phyloP scores from a whole-genome alignment of 805 yeast genomes.

The Starmerella potacharoeniae region DNA sequence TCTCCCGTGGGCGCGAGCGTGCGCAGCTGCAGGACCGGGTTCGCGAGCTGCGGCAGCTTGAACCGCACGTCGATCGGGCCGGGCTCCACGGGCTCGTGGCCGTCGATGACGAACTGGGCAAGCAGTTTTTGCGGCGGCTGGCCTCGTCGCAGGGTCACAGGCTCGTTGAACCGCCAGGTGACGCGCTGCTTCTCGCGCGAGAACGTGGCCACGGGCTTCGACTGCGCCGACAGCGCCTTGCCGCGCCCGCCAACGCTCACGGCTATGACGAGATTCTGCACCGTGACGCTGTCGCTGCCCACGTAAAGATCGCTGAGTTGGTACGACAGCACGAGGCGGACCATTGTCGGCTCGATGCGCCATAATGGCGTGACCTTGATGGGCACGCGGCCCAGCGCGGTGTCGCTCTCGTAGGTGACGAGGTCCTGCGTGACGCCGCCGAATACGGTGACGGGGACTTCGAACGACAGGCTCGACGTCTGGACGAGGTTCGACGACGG shows the following conservation, averaged over 20 bases:
- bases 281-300: slow-evolving; percentile 31
- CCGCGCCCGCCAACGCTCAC: slow-evolving; percentile 44
- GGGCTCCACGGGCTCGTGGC: slow-evolving; percentile 51
- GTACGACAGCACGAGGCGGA: slow-evolving; percentile 70
- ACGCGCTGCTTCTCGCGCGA: slow-evolving; percentile 76
- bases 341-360: slow-evolving; percentile 77
- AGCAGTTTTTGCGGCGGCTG: slow-evolving; percentile 54
- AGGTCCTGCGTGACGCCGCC: slow-evolving; percentile 40
- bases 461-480: slow-evolving; percentile 19
- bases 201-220: slow-evolving; percentile 87
- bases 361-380: slow-evolving; percentile 68
- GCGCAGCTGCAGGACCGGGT: slow-evolving; percentile 18
- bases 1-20: slow-evolving; percentile 15
- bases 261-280: slow-evolving; percentile 51
- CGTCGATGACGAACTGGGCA: slow-evolving; percentile 75
- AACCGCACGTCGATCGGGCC: slow-evolving; percentile 54
- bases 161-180: slow-evolving; percentile 59
- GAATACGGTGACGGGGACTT: slow-evolving; percentile 32
- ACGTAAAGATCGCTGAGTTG: slow-evolving; percentile 42
- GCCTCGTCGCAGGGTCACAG: slow-evolving; percentile 30
- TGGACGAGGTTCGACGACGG: slow-evolving; percentile 19
- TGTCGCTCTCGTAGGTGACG: slow-evolving; percentile 51
- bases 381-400: slow-evolving; percentile 42
- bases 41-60: slow-evolving; percentile 8
- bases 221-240: slow-evolving; percentile 54